A percentile compares a stretch with the other conserved stretches of the same genome.
phyloP scores from a whole-genome alignment of 225 moss, liverwort and hornwort genomes.

The Sphagnum contortum region DNA sequence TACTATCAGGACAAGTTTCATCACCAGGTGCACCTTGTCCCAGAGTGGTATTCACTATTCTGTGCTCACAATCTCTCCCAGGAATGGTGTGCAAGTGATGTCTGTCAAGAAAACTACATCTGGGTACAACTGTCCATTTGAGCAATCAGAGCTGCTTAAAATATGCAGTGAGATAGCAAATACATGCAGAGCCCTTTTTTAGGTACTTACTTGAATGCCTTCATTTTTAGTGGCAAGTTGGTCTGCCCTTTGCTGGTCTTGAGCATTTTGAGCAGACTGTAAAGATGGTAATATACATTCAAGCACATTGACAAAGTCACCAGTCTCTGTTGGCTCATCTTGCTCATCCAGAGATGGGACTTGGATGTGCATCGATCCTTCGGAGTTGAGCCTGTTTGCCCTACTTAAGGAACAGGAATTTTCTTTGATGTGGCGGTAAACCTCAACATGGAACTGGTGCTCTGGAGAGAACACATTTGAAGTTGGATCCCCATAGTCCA shows the following conservation, averaged over 20 bases:
- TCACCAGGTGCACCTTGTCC: too few relatives aligned
- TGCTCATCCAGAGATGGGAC: constrained; percentile 48
- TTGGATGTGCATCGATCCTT: constrained; percentile 23
- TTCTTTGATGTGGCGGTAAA: constrained; percentile 23
- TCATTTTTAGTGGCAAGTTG: constrained; percentile 11
- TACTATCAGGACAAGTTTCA: constrained; percentile 9
- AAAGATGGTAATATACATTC: constrained; percentile 31
- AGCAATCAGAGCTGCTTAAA: too few relatives aligned
- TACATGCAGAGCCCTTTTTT: background rate
- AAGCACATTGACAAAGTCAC: constrained; percentile 40
- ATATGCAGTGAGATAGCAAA: too few relatives aligned
- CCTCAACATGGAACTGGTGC: constrained; percentile 33
- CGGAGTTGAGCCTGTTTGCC: constrained; percentile 16
- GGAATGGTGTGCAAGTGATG: background rate
- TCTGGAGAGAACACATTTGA: constrained; percentile 25
- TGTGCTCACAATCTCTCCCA: background rate
- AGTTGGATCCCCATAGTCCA: constrained; percentile 2
- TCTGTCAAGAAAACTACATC: too few relatives aligned
- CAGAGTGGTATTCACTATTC: too few relatives aligned
- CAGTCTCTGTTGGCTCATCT: constrained; percentile 41
- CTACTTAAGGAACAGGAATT: background rate
- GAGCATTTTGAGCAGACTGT: constrained; percentile 31
- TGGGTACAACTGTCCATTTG: too few relatives aligned
- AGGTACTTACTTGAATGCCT: constrained; percentile 44
- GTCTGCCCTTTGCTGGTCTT: constrained; percentile 27